Evolutionary conservation across 805 yeast genomes (phyloP), one percentile per base, ranked within the genome.

Genomic region (Pichia paraexigua): DNA sequence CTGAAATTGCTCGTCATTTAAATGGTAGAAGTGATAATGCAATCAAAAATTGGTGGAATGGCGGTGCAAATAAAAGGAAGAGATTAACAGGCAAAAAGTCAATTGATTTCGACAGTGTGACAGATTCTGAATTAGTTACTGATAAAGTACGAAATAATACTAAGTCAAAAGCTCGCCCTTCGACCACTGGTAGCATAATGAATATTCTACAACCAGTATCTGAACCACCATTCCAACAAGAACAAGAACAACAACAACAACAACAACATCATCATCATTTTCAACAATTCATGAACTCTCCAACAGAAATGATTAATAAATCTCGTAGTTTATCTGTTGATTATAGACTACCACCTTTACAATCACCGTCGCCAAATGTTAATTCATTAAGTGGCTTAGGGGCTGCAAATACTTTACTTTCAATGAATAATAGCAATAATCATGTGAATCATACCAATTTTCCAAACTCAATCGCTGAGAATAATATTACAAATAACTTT

Each of bases 21-120:
- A 84, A 86, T 55, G 96, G 96, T 2, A 73, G 97, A 49, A 77
- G 85, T n/a, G 97, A 89, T 66, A 89, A 88, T 65, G 90, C 95
- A 21, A 87, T 88, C 60, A 88, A 88, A 64, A 90, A 90, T 69
- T 90, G 96, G 96, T 89, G 96, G 96, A 88, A 88, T 63, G 95
- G 96, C 5, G 95, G 96, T 10, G 92, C 95, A 15, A 88, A 87
- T 64, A 74, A 95, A 54, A 72, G 96, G 54, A 77, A 94, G 60
- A 71, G 89, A 56, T 74, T 49, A 12, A 46, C 22, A 37, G 50
- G 47, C 15, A 49, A 42, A 20, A 46, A 40, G 15, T 41, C 30
- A 17, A 22, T 17, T 22, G 46, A 42, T 24, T 35, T 13, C 13
- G 39, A 35, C 17, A 35, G 39, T 9, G 11, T n/a, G 12, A 17